A percentile compares a stretch with the other conserved stretches of the same genome.
phyloP scores from a whole-genome alignment of 257 asterid genomes.

The Primulina tabacum region DNA sequence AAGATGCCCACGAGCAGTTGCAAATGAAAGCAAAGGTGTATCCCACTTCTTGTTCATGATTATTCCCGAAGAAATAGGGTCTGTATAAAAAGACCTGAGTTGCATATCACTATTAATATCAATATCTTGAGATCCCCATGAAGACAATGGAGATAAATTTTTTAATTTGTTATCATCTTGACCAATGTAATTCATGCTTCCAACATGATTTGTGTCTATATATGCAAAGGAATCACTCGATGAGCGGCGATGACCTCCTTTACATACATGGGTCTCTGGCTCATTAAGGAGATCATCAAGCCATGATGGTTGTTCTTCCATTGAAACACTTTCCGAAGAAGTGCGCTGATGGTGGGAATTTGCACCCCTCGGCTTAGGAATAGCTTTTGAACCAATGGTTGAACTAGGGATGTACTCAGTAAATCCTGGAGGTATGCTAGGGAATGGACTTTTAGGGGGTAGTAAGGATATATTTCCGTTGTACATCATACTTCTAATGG shows the following conservation, averaged over 20 bases:
- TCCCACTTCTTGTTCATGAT: constrained; percentile 59
- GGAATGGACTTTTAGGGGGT: constrained; percentile 95
- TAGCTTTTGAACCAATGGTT: constrained; percentile 47
- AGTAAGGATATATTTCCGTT: constrained; percentile 64
- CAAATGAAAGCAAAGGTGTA: constrained; percentile 42
- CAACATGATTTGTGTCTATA: constrained; percentile 41
- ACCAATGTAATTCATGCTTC: constrained; percentile 39
- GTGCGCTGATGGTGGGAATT: constrained; percentile 78
- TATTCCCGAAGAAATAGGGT: constrained; percentile 40
- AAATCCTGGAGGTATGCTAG: constrained; percentile 61
- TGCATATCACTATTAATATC: constrained; percentile 49
- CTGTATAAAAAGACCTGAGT: constrained; percentile 46
- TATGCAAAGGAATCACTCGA: constrained; percentile 92
- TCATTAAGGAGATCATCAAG: constrained; percentile 86
- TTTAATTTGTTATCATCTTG: constrained; percentile 54
- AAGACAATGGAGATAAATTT: constrained; percentile 43
- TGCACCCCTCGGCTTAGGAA: constrained; percentile 52
- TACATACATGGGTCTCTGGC: constrained; percentile 87
- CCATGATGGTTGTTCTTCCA: constrained; percentile 94
- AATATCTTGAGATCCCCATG: constrained; percentile 75
- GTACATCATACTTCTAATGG: constrained; percentile 60
- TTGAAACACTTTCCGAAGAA: constrained; percentile 73
- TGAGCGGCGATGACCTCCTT: constrained; percentile 92
- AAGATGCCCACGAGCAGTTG: constrained; percentile 50
- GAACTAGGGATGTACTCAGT: constrained; percentile 60